These are phyloP conservation scores for Ceriops decandra DNA, from an alignment of 345 rosid genomes.

Conservation along the genomic window DNA sequence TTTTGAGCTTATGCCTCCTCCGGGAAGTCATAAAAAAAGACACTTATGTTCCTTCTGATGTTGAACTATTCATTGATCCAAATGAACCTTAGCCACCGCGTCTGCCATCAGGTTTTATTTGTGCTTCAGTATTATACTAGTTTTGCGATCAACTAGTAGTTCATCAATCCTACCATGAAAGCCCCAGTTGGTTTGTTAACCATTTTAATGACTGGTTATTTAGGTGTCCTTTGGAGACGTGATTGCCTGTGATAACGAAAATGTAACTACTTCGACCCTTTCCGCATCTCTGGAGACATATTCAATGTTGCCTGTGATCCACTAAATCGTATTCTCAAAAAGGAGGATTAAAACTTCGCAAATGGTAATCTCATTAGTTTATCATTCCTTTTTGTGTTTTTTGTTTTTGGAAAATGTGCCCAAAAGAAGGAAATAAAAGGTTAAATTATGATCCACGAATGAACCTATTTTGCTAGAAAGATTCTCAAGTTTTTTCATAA, in stretches of 20 bases:
- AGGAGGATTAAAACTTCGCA: no score
- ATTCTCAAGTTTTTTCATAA: no score
- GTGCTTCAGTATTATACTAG: background rate
- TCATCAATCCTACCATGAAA: constrained; percentile 1
- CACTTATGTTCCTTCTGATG: constrained; percentile 44
- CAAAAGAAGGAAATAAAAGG: no score
- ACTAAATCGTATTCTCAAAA: no score
- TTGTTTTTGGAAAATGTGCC: no score
- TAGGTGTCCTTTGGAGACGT: constrained; percentile 97
- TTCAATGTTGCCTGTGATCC: no score
- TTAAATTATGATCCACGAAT: no score
- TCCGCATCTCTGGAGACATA: background rate
- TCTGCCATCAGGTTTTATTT: constrained; percentile 84
- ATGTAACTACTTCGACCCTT: constrained; percentile 45
- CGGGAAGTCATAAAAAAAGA: constrained; percentile 81
- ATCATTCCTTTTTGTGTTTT: no score
- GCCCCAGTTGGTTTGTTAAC: constrained; percentile 8
- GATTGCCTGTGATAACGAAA: constrained; percentile 98
- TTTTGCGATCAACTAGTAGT: constrained; percentile 3
- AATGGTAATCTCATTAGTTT: no score
- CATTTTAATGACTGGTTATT: constrained; percentile 14
- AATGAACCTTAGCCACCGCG: constrained; percentile 91
- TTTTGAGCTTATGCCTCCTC: constrained; percentile 99
- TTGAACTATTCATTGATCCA: constrained; percentile 91
- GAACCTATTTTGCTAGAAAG: no score